These are phyloP conservation scores for Debaryomycetaceae sp. DNA, from an alignment of 1,139 yeast species.

Conservation along the genomic window DNA sequence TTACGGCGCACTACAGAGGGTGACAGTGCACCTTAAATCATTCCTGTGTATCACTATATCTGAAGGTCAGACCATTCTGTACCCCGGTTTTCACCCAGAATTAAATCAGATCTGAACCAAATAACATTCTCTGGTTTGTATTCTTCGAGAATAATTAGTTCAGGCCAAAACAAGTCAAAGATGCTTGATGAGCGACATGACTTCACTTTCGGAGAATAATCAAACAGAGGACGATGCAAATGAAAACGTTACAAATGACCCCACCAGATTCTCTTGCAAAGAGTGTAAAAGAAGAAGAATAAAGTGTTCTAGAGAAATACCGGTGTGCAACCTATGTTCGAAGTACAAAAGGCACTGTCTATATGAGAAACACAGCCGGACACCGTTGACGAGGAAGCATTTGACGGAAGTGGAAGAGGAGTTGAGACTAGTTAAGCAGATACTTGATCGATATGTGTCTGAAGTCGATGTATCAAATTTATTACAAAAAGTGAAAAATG, in stretches of 20 bases:
- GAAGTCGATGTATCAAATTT: slow-evolving; percentile 9
- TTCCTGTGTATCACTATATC: no score
- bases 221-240: not conserved
- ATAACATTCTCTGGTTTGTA: no score
- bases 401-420: slow-evolving; percentile 18
- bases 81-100: no score
- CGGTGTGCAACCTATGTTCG: slow-evolving; percentile 12
- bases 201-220: not conserved
- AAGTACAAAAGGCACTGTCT: slow-evolving; percentile 16
- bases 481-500: slow-evolving; percentile 10
- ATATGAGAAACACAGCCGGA: slow-evolving; percentile 12
- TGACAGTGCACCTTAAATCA: no score
- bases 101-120: no score
- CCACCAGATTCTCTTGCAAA: slow-evolving; percentile 12
- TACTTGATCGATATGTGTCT: slow-evolving; percentile 8
- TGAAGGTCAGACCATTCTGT: no score
- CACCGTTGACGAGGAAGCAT: slow-evolving; percentile 17
- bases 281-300: slow-evolving; percentile 16
- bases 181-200: not conserved
- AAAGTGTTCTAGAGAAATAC: slow-evolving; percentile 16
- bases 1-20: no score
- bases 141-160: no score
- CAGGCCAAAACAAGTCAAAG: not conserved
- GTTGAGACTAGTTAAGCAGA: slow-evolving; percentile 1
- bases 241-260: not conserved